Evolutionary conservation across 495 filamentous ascomycete species (phyloP).

Genomic region (Penicillium manginii): DNA sequence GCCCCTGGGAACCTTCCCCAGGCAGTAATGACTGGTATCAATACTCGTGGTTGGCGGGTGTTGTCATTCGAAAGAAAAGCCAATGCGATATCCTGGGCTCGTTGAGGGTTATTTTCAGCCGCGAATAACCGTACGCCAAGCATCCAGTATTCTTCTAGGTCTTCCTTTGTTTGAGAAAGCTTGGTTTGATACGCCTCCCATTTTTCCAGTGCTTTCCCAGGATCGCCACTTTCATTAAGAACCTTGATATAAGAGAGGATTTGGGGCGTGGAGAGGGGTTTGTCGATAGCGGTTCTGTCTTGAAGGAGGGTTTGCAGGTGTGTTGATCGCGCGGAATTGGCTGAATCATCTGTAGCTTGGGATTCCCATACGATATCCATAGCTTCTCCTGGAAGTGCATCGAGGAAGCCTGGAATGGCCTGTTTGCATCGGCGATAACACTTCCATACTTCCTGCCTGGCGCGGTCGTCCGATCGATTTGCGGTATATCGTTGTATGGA

Average conservation of each 20-base stretch:
- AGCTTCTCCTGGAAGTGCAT: conserved; percentile 38
- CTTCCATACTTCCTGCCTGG: conserved; percentile 45
- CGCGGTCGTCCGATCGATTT: conserved; percentile 30
- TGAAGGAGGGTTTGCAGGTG: conserved; percentile 62
- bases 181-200: conserved; percentile 63
- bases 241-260: conserved; percentile 67
- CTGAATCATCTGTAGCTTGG: conserved; percentile 52
- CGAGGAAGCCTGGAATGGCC: conserved; percentile 39
- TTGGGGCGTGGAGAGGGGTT: conserved; percentile 56
- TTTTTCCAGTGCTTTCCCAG: conserved; percentile 61
- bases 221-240: conserved; percentile 61
- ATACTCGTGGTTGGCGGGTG: conserved; percentile 57
- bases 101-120: conserved; percentile 59
- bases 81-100: conserved; percentile 64
- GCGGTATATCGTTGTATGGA: conserved; percentile 28
- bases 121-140: conserved; percentile 72
- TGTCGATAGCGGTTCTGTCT: conserved; percentile 62
- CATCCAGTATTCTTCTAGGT: conserved; percentile 62
- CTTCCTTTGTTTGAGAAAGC: conserved; percentile 55
- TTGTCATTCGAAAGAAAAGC: conserved; percentile 57
- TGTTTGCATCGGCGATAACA: conserved; percentile 51
- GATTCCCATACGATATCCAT: conserved; percentile 48
- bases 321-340: conserved; percentile 46
- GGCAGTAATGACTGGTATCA: conserved; percentile 66
- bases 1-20: conserved; percentile 40